Evolutionary conservation across 2,329 filamentous ascomycete genomes (phyloP).

Genomic region (Elsinoe fawcettii): DNA sequence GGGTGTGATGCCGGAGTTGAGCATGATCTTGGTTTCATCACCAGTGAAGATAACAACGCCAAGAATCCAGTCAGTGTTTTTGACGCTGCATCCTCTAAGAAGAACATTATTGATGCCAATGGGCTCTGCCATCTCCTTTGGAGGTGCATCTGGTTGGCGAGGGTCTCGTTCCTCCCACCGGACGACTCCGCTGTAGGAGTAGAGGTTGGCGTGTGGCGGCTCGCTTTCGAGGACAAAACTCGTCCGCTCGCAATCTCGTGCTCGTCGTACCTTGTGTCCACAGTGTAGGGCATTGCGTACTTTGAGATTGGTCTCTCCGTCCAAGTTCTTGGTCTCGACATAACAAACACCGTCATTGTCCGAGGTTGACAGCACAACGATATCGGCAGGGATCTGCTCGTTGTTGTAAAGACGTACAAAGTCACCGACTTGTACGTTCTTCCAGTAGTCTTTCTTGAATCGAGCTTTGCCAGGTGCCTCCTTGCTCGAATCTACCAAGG

Average conservation of each 20-base stretch:
- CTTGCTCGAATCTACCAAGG: slow-evolving; percentile 64
- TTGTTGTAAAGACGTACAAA: slow-evolving; percentile 95
- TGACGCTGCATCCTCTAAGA: slow-evolving; percentile 82
- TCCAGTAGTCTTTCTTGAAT: slow-evolving; percentile 93
- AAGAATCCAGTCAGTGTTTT: slow-evolving; percentile 93
- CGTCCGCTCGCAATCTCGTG: slow-evolving; percentile 81
- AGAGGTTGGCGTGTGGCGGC: slow-evolving; percentile 83
- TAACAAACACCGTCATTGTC: slow-evolving; percentile 93
- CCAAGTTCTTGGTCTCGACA: slow-evolving; percentile 95
- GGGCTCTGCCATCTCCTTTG: slow-evolving; percentile 78
- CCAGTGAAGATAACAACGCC: slow-evolving; percentile 92
- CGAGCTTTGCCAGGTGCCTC: slow-evolving; percentile 61
- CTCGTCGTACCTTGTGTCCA: slow-evolving; percentile 74
- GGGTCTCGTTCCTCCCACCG: slow-evolving; percentile 72
- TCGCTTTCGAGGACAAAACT: slow-evolving; percentile 89
- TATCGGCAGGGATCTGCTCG: slow-evolving; percentile 87
- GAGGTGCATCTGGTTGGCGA: slow-evolving; percentile 53
- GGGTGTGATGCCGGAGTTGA: slow-evolving; percentile 91
- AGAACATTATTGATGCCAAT: slow-evolving; percentile 93
- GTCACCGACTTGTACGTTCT: slow-evolving; percentile 88
- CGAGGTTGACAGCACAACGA: slow-evolving; percentile 86
- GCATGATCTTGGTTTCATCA: slow-evolving; percentile 97
- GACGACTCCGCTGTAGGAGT: slow-evolving; percentile 86
- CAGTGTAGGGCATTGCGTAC: slow-evolving; percentile 85
- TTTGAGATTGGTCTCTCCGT: slow-evolving; percentile 96